Base-by-base conservation (phyloP, 164 flowering plant genomes). In the Saururus chinensis region DNA sequence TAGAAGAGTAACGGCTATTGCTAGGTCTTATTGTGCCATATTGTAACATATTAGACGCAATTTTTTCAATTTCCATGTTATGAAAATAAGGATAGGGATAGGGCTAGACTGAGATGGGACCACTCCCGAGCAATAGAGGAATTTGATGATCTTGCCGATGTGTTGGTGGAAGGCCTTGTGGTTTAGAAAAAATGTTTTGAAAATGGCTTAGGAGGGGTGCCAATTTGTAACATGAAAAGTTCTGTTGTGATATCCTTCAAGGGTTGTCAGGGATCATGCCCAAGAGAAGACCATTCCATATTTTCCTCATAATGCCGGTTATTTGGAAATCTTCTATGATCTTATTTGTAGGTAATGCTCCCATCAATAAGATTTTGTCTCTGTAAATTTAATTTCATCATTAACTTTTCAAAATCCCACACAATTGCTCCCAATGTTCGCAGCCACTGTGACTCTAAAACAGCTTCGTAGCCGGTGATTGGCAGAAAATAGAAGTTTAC, bases 11-110 rank as follows among this genome's bases (percentile, higher is more conserved):
- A 4, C 37, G 55, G 23, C 64, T 61, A 21, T 7, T 21, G 55
- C 40, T 48, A 10, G 30, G 40, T 51, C 55, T n/a, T 6, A 61
- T 21, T 16, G 24, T 20, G 21, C 64, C 55, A 14, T 1, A 30
- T 25, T 22, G 3, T 35, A 61, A 25, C 64, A 61, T 61, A 0
- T 48, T 37, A 17, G 17, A 7, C 17, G 40, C 62, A 10, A 40
- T 16, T 60, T 40, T 40, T 41, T 60, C 62, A 22, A 61, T 61
- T 26, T 61, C 64, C 4, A 7, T n/a, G 16, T 61, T 30, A 2
- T 30, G 40, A 21, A 14, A 48, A 24, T 61, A n/a, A 9, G 55
- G 30, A 26, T 51, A 61, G 9, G 19, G 6, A 23, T 61, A 61
- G 9, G 37, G 64, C 1, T 51, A 5, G 7, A 61, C n/a, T 3